Base-by-base conservation (phyloP, 23 red algal genomes). In the Gracilaria gracilis region DNA sequence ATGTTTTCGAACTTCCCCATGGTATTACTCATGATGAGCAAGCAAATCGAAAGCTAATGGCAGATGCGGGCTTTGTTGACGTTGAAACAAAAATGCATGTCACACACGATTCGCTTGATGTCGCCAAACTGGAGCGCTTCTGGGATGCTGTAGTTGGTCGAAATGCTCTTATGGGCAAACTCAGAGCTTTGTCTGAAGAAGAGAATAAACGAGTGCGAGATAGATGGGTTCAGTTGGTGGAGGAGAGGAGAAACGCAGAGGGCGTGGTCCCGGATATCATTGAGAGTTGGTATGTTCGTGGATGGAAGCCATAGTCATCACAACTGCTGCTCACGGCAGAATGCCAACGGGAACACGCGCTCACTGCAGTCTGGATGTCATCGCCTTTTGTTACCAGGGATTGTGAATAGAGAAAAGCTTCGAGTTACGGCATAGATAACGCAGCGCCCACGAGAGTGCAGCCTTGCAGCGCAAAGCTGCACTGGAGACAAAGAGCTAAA, bases 271-370 rank as follows among this genome's bases (percentile, higher is more conserved):
- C 59, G 46, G 82, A 86, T 21, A 54, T 48, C 13, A 67, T 86
- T 39, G 65, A 51, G n/a, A 86, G 82, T 54, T 86, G 82, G 82
- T 86, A 86, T 86, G 82, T 86, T 34, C 27, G 47, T 61, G 82
- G 82, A 2, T 5, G 59, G 82, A 86, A 70, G 64, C 82, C 61
- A 29, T 62, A 62, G 27, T n/a, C 7, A 19, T 55, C 51, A 55
- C 51, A 20, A 19, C 1, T 19, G 19, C 11, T 55, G 51, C 51
- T 19, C 17, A 20, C 7, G 1, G 19, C 17, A 2, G 51, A 55
- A 55, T 9, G 51, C 1, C 51, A 55, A 55, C 19, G 17, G 8
- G 51, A 55, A 55, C 51, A 55, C 19, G 19, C 19, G 51, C 51
- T 55, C 44, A 48, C 12, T 48, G 44, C 44, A 12, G 5, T 48